Base-by-base conservation (phyloP, 2,329 filamentous ascomycete genomes). In the Pseudohalonectria lignicola region DNA sequence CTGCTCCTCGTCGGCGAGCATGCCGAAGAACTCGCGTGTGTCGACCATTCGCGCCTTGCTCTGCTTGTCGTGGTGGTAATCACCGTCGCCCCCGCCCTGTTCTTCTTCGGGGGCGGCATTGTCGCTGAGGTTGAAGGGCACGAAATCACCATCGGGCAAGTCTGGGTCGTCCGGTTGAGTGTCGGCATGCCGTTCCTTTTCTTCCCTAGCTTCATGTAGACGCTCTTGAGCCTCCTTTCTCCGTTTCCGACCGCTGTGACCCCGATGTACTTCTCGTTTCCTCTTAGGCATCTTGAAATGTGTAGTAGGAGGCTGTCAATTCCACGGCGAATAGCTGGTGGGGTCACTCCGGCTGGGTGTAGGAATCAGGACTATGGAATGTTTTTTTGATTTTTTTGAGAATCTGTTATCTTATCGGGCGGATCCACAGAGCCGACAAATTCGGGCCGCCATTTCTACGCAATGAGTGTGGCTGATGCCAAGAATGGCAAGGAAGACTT, bases 1-100 rank as follows among this genome's bases (percentile, higher is more conserved):
- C 55, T 94, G 86, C 65, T 98, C 92, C 47, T 93, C 77, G 39
- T 93, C 82, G 50, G 86, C 83, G 19, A 98, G 79, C 68, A 95
- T 80, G 46, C 92, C 92, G 51, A 93, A 96, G 65, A 94, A 98
- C 40, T 85, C 79, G 48, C 69, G 75, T 42, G 35, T 36, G 10
- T 36, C 34, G 18, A 17, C 20, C 13, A 38, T 35, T 17, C 18
- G 37, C 7, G 16, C 31, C n/a, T 40, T 19, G n/a, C 23, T 30
- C 26, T 31, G 31, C 31, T 41, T 37, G 30, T 40, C 19, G 32
- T 34, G 31, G 38, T 31, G 32, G 32, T 16, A 17, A n/a, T 41
- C 37, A n/a, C n/a, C n/a, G n/a, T n/a, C n/a, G n/a, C n/a, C n/a
- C n/a, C n/a, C n/a, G n/a, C n/a, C n/a, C n/a, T n/a, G n/a, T n/a